These are phyloP conservation scores for Neoscytalidium dimidiatum DNA, from an alignment of 2,329 filamentous ascomycete species.

Conservation along the genomic window DNA sequence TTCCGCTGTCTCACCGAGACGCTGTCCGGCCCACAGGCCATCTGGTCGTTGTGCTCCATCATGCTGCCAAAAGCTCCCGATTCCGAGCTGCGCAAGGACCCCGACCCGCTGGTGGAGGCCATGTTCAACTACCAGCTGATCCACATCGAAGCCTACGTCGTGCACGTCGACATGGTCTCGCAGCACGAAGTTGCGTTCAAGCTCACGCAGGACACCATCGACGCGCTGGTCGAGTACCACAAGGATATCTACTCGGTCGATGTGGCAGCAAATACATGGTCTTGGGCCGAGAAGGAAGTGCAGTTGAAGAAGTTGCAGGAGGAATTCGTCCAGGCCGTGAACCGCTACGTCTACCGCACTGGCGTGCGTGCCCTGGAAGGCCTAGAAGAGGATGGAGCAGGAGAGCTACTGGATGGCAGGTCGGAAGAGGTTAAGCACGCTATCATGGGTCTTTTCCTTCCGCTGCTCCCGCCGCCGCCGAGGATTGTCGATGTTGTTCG, in stretches of 20 bases:
- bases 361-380: conserved; percentile 88
- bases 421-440: conserved; percentile 90
- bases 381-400: conserved; percentile 92
- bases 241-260: conserved; percentile 93
- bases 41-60: conserved; percentile 91
- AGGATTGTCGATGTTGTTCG: conserved; percentile 87
- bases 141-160: conserved; percentile 94
- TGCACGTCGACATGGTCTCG: conserved; percentile 98
- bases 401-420: conserved; percentile 87
- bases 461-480: conserved; percentile 83
- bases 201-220: conserved; percentile 92
- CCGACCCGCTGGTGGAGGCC: conserved; percentile 80
- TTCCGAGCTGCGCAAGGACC: conserved; percentile 77
- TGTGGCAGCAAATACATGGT: conserved; percentile 83
- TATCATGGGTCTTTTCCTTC: conserved; percentile 80
- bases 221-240: conserved; percentile 90
- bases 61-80: conserved; percentile 92
- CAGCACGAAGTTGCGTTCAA: conserved; percentile 98
- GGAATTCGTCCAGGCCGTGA: conserved; percentile 93
- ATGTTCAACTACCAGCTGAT: conserved; percentile 91
- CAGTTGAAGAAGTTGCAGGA: conserved; percentile 98
- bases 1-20: conserved; percentile 94
- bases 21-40: conserved; percentile 82
- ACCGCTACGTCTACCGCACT: conserved; percentile 94
- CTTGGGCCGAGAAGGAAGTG: conserved; percentile 94